Conservation (phyloP, 257 asterid species). For the Solanum ossicruentum region DNA sequence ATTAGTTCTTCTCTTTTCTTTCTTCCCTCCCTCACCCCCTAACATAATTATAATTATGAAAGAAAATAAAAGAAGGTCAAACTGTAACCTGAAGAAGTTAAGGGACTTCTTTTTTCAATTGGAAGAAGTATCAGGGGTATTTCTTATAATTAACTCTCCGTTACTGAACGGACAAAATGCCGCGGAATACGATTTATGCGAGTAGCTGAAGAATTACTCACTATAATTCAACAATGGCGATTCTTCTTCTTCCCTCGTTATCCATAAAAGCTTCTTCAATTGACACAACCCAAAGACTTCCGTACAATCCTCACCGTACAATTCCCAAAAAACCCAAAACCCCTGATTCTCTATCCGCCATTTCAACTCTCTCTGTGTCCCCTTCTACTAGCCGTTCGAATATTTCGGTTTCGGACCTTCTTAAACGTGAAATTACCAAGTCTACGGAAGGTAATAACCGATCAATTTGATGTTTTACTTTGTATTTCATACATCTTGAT, state of each 20-base stretch:
- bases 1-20: too few species aligned
- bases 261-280: slow-evolving; percentile 53
- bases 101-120: neutral
- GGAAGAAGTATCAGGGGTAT: neutral
- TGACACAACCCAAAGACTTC: slow-evolving; percentile 52
- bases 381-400: slow-evolving; percentile 14
- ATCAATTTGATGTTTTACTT: neutral
- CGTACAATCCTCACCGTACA: slow-evolving; percentile 82
- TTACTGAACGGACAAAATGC: neutral
- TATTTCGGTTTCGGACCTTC: slow-evolving; percentile 58
- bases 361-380: slow-evolving; percentile 6
- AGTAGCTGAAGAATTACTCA: neutral
- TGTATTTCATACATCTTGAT: neutral
- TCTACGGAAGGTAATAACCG: slow-evolving; percentile 13
- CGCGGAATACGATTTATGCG: neutral
- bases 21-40: too few species aligned
- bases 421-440: slow-evolving; percentile 36
- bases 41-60: neutral
- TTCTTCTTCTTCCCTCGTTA: slow-evolving; percentile 22
- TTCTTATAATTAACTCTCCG: neutral
- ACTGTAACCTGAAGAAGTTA: neutral
- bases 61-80: neutral
- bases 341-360: slow-evolving; percentile 5
- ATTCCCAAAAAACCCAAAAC: slow-evolving; percentile 31
- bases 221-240: slow-evolving; percentile 22